Percentiles rank a stretch among this genome's conserved stretches.
Evolutionary conservation across 169 alveolate species (phyloP).

Genomic region (Neospora caninum): DNA sequence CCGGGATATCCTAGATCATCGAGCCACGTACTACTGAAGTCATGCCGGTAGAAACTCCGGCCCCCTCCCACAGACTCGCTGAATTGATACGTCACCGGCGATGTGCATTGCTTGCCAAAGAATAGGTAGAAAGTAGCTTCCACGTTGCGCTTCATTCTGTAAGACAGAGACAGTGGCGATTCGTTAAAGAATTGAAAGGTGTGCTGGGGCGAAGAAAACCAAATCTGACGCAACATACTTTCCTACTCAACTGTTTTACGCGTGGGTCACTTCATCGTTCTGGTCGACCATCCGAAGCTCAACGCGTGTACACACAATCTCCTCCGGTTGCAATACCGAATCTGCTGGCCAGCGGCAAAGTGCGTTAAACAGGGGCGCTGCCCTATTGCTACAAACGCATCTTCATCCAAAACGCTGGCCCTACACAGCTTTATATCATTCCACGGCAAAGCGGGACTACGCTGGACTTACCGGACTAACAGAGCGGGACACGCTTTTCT

Average conservation of each 20-base stretch:
- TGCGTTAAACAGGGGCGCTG: too few relatives aligned
- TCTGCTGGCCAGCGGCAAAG: too few relatives aligned
- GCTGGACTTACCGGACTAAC: neutral
- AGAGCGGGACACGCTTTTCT: neutral
- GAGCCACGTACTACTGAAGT: slow-evolving; percentile 16
- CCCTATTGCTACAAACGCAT: too few relatives aligned
- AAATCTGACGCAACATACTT: neutral
- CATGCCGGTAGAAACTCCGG: neutral
- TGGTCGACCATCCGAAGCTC: neutral
- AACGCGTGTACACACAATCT: neutral
- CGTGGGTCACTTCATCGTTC: neutral
- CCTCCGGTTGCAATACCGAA: neutral
- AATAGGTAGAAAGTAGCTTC: slow-evolving; percentile 17
- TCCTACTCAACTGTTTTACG: neutral
- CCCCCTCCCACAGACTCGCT: neutral
- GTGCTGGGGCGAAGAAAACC: neutral
- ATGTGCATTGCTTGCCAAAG: neutral
- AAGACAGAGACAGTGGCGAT: neutral
- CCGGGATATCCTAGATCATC: neutral
- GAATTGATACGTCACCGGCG: slow-evolving; percentile 16
- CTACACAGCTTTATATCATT: too few relatives aligned
- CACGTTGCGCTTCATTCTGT: neutral
- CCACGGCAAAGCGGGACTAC: too few relatives aligned
- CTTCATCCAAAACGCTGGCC: too few relatives aligned
- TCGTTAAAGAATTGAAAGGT: too few relatives aligned